Conservation (phyloP, 352 stramenopile genomes). For the Phytophthora citricola region DNA sequence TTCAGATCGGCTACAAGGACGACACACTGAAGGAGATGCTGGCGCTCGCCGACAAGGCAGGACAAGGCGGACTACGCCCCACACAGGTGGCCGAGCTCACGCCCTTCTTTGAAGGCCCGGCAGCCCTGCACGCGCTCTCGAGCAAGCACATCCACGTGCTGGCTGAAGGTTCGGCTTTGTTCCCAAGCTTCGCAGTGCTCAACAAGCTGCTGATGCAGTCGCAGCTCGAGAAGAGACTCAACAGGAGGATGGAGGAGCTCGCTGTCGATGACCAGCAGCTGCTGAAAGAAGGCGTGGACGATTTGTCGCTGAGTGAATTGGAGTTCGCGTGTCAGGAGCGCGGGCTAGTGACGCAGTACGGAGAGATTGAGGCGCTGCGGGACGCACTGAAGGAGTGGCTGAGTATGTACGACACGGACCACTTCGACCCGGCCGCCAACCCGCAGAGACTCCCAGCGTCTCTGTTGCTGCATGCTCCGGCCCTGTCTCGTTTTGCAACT, state of each 20-base stretch:
- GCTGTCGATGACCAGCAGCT: constrained; percentile 79
- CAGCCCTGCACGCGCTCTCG: constrained; percentile 50
- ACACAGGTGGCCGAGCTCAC: constrained; percentile 64
- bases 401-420: constrained; percentile 74
- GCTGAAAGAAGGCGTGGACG: constrained; percentile 68
- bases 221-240: constrained; percentile 53
- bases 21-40: constrained; percentile 60
- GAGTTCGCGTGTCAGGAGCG: constrained; percentile 88
- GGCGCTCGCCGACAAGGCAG: constrained; percentile 21
- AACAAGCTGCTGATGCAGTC: constrained; percentile 51
- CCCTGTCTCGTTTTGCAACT: constrained; percentile 52
- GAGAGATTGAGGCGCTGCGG: constrained; percentile 63
- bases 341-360: constrained; percentile 74
- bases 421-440: constrained; percentile 36
- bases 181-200: constrained; percentile 66
- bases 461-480: constrained; percentile 78
- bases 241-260: constrained; percentile 67
- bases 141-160: constrained; percentile 62
- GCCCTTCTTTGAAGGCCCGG: constrained; percentile 75
- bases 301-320: constrained; percentile 79
- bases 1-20: constrained; percentile 73
- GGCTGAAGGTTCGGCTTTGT: constrained; percentile 55
- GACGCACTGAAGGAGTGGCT: constrained; percentile 72
- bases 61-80: constrained; percentile 41
- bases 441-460: constrained; percentile 53